These are phyloP conservation scores for Aspergillus melleus DNA, from an alignment of 2,329 filamentous ascomycete genomes.

Conservation along the genomic window DNA sequence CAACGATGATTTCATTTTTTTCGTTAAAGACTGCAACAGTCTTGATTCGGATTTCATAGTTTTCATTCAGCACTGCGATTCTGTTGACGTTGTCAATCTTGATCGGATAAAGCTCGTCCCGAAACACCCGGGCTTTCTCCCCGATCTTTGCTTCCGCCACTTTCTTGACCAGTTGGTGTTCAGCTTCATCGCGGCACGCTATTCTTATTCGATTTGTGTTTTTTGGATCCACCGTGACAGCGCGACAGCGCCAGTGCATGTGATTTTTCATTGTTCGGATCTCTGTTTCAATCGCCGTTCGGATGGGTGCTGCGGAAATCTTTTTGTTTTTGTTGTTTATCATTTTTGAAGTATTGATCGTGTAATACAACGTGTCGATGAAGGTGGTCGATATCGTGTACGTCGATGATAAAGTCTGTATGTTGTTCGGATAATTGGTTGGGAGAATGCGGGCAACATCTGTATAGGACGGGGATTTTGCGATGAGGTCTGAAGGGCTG, in stretches of 20 bases:
- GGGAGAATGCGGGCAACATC: too few relatives aligned
- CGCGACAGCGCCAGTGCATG: constrained; percentile 4
- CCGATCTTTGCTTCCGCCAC: constrained; percentile 3
- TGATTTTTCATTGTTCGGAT: constrained; percentile 12
- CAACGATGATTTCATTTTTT: constrained; percentile 19
- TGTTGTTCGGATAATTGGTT: too few relatives aligned
- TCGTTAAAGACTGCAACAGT: constrained; percentile 17
- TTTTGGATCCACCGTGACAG: constrained; percentile 9
- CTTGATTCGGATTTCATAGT: constrained; percentile 13
- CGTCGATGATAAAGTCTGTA: too few relatives aligned
- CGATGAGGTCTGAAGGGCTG: constrained; percentile 5
- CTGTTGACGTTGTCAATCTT: constrained; percentile 20
- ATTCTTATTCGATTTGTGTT: constrained; percentile 16
- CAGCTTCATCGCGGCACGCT: constrained; percentile 3
- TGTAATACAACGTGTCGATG: too few relatives aligned
- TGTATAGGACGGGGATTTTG: constrained; percentile 16
- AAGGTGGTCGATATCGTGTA: too few relatives aligned
- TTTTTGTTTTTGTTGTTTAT: constrained; percentile 11
- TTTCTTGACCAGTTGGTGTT: constrained; percentile 9
- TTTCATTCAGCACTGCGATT: constrained; percentile 16
- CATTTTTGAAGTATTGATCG: too few relatives aligned
- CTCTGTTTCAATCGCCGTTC: constrained; percentile 13
- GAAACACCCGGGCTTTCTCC: constrained; percentile 3
- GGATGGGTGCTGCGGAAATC: constrained; percentile 13
- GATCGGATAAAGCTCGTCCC: constrained; percentile 21